Conservation (phyloP, 139 green algal species). For the Pseudopediastrum boryanum region DNA sequence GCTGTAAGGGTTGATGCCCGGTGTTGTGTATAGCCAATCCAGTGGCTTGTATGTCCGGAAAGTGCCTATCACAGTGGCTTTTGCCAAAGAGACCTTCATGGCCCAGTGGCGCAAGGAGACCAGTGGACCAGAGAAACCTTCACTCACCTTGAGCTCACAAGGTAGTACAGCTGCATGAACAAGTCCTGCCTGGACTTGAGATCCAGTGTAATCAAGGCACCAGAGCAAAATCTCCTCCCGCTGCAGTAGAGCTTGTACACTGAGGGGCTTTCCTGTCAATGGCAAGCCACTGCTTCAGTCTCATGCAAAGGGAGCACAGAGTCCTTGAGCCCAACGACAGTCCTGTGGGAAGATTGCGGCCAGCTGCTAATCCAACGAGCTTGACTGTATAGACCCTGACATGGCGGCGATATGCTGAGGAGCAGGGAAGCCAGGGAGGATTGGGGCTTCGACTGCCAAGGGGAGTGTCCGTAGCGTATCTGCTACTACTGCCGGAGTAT, state of each 20-base stretch:
- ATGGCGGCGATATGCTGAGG: too few relatives aligned
- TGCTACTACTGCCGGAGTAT: background rate
- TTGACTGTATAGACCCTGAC: background rate
- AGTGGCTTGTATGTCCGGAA: background rate
- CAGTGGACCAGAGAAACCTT: background rate
- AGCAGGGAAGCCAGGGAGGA: too few relatives aligned
- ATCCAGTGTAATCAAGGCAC: constrained; percentile 19
- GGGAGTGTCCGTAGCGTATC: background rate
- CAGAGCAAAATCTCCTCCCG: background rate
- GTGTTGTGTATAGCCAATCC: too few relatives aligned
- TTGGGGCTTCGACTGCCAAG: too few relatives aligned
- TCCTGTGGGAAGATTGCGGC: background rate
- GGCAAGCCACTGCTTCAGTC: background rate
- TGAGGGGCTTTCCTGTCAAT: background rate
- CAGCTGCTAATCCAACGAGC: background rate
- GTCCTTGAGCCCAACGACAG: background rate
- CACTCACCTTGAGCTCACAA: constrained; percentile 10
- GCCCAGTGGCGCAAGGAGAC: background rate
- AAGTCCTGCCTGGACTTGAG: constrained; percentile 21
- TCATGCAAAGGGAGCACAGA: background rate
- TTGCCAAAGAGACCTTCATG: background rate
- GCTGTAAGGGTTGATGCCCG: background rate
- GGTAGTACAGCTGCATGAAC: constrained; percentile 15
- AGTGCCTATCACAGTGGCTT: background rate
- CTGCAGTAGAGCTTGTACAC: background rate